These are phyloP conservation scores for Stemphylium lycopersici DNA, from an alignment of 2,329 filamentous ascomycete genomes.

Conservation along the genomic window DNA sequence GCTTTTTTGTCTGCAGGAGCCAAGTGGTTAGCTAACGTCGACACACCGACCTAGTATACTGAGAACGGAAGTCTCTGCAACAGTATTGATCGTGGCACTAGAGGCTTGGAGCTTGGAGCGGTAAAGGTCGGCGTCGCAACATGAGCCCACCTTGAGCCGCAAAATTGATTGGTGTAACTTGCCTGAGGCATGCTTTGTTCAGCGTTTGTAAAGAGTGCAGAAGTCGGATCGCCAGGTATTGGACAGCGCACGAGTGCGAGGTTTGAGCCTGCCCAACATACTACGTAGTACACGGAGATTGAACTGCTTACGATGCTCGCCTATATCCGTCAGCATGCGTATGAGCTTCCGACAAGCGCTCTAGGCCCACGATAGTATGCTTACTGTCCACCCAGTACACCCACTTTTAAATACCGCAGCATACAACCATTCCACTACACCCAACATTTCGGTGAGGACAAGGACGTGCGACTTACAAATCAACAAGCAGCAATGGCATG, in stretches of 20 bases:
- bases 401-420: neutral
- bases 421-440: neutral
- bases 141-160: constrained; percentile 9
- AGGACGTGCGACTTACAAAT: constrained; percentile 31
- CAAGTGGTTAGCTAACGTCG: neutral
- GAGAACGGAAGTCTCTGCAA: constrained; percentile 16
- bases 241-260: neutral
- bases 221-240: neutral
- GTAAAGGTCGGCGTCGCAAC: constrained; percentile 15
- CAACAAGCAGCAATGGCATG: constrained; percentile 7
- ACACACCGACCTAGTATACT: constrained; percentile 23
- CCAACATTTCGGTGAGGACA: neutral
- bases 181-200: neutral
- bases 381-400: neutral
- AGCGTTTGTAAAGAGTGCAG: neutral
- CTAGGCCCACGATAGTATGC: neutral
- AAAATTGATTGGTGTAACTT: neutral
- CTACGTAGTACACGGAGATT: neutral
- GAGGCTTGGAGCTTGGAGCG: constrained; percentile 38
- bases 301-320: constrained; percentile 5
- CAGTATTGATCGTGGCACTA: constrained; percentile 35
- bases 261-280: neutral
- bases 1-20: neutral
- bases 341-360: neutral
- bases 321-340: constrained; percentile 12